Percentiles rank a stretch among this genome's conserved stretches.
Conservation (phyloP, 176 grass and related monocot species). For the Triticum monococcum region DNA sequence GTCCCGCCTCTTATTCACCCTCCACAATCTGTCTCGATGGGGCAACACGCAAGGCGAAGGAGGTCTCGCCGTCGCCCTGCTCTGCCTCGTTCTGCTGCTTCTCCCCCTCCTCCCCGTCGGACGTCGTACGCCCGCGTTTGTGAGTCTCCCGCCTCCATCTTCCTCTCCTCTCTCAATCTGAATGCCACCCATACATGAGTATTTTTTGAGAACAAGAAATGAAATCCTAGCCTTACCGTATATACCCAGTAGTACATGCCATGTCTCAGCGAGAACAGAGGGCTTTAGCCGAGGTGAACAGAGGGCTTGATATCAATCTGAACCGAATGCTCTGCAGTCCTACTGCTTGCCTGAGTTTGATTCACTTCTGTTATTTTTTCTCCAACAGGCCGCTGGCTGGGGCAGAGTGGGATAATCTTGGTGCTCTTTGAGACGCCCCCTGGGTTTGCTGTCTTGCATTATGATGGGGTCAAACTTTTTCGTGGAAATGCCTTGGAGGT, state of each 20-base stretch:
- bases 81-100: neutral
- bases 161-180: neutral
- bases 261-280: no score
- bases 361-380: neutral
- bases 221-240: neutral
- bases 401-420: neutral
- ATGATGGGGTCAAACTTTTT: neutral
- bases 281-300: neutral
- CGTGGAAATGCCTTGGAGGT: neutral
- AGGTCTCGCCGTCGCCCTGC: neutral
- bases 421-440: slow-evolving; percentile 1
- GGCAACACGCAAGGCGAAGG: no score
- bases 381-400: neutral
- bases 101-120: neutral
- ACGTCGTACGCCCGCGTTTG: neutral
- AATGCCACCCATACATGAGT: neutral
- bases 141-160: neutral
- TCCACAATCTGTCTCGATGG: no score
- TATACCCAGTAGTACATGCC: no score
- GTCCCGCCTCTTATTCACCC: no score
- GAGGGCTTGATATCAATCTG: neutral
- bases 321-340: neutral
- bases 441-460: neutral
- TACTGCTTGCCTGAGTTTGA: neutral
- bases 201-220: neutral